Base-by-base conservation (phyloP, 768 basidiomycete genomes). In the Astraeus odoratus region DNA sequence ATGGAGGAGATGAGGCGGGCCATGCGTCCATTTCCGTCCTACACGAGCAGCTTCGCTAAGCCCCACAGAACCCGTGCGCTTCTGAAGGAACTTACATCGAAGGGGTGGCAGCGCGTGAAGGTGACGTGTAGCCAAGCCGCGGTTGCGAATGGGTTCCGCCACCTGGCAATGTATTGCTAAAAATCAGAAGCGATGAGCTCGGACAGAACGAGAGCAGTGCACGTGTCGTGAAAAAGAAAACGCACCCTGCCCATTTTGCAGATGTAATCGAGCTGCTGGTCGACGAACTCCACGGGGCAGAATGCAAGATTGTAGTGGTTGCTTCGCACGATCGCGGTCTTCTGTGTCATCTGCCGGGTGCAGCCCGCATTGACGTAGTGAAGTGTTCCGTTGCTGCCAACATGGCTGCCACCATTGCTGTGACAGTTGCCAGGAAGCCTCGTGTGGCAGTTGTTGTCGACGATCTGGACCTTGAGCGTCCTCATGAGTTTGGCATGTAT, bases 1-100 rank as follows among this genome's bases (percentile, higher is more conserved):
- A 66, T 66, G 37, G 66, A 67, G 0, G 64, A 67, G 5, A 66
- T 34, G 7, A 66, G 43, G 27, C 58, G 55, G 12, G 64, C 62
- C 58, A 66, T 59, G 8, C 64, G 56, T n/a, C 66, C 62, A 45
- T 66, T 66, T 37, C 66, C 64, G 16, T 66, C 59, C 64, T 65
- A 20, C 25, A n/a, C 5, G 12, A 36, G 33, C 3, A 40, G 30
- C 27, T 41, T 24, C 24, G 42, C 20, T 23, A 7, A 23, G n/a
- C 4, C 3, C 12, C 22, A 8, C 9, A 8, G 27, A 20, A 8
- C 13, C 42, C 26, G n/a, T 22, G 23, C 13, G 24, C n/a, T 9
- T 20, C 16, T 29, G 18, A n/a, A n/a, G 34, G 40, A 13, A 24
- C 63, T 44, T 49, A 65, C 64, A 35, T 65, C 64, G 25, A 65